A percentile compares a stretch with the other conserved stretches of the same genome.
phyloP scores from a whole-genome alignment of 352 stramenopile genomes.

The Pythium pyrilobum region DNA sequence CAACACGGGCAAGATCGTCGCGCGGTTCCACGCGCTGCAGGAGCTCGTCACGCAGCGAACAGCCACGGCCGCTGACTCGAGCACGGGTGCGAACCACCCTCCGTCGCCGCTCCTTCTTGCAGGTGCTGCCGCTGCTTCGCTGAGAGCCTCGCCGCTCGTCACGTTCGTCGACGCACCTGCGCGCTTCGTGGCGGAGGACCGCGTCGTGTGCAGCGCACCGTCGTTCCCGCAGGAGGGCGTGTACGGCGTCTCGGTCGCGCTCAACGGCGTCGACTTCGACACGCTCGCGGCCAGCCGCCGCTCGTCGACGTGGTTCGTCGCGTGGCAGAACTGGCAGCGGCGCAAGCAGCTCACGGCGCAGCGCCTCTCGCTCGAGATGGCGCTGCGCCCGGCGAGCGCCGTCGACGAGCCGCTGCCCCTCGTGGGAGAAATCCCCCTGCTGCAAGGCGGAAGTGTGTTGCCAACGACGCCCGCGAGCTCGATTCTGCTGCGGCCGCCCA shows the following conservation, averaged over 20 bases:
- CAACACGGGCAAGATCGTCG: constrained; percentile 48
- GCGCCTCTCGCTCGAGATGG: not conserved
- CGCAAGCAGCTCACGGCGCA: constrained; percentile 34
- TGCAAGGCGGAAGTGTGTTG: too few relatives aligned
- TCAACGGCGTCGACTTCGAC: constrained; percentile 71
- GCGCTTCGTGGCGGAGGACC: constrained; percentile 39
- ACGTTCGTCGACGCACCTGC: constrained; percentile 5
- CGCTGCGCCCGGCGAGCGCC: not conserved
- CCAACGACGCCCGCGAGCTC: not conserved
- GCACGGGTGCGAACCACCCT: too few relatives aligned
- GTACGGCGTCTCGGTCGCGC: constrained; percentile 52
- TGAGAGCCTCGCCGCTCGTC: not conserved
- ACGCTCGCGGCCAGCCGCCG: constrained; percentile 24
- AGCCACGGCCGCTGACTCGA: too few relatives aligned
- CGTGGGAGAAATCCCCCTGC: too few relatives aligned
- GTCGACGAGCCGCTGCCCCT: not conserved
- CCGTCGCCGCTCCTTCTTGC: too few relatives aligned
- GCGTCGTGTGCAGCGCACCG: constrained; percentile 38
- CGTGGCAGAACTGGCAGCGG: constrained; percentile 85
- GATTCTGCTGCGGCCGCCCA: not conserved
- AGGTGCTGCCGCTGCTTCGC: not conserved
- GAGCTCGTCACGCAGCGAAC: constrained; percentile 13
- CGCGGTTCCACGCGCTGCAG: constrained; percentile 57
- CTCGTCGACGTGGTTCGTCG: constrained; percentile 52
- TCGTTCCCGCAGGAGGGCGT: constrained; percentile 60